Conservation (phyloP, 2,329 filamentous ascomycete species). For the Lasiodiplodia sp. region DNA sequence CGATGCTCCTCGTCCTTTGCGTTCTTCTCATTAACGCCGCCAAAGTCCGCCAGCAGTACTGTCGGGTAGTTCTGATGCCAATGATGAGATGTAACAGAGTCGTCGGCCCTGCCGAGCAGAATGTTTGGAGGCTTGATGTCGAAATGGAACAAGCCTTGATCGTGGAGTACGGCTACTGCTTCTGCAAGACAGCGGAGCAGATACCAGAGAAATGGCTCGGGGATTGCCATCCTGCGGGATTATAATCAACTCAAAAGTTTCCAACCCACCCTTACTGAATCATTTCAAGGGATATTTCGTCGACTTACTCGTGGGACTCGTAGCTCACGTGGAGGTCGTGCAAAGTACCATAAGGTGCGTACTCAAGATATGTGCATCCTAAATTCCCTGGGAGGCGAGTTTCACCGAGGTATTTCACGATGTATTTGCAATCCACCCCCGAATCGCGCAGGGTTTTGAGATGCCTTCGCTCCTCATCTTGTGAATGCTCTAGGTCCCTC, state of each 20-base stretch:
- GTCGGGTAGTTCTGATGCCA: conserved; percentile 16
- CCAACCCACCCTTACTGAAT: too few relatives aligned
- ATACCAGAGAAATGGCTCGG: conserved; percentile 22
- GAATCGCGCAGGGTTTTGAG: not conserved
- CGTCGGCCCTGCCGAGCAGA: not conserved
- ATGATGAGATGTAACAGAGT: not conserved
- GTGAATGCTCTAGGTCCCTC: not conserved
- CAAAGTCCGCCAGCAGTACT: not conserved
- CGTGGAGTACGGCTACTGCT: not conserved
- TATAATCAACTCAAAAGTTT: not conserved
- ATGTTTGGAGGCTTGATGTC: conserved; percentile 23
- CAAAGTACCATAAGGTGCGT: not conserved
- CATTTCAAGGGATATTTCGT: not conserved
- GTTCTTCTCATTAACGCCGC: not conserved
- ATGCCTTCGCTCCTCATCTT: not conserved
- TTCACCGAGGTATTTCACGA: conserved; percentile 7
- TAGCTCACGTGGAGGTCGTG: not conserved
- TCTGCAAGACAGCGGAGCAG: conserved; percentile 12
- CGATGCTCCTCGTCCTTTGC: not conserved
- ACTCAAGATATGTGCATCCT: not conserved
- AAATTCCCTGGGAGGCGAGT: not conserved
- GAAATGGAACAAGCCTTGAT: not conserved
- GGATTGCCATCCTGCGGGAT: not conserved
- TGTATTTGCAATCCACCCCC: not conserved
- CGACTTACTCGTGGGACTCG: not conserved